Evolutionary conservation across 352 stramenopile genomes (phyloP), one percentile per base, ranked within the genome.

Genomic region (Paralagenidium karlingii): DNA sequence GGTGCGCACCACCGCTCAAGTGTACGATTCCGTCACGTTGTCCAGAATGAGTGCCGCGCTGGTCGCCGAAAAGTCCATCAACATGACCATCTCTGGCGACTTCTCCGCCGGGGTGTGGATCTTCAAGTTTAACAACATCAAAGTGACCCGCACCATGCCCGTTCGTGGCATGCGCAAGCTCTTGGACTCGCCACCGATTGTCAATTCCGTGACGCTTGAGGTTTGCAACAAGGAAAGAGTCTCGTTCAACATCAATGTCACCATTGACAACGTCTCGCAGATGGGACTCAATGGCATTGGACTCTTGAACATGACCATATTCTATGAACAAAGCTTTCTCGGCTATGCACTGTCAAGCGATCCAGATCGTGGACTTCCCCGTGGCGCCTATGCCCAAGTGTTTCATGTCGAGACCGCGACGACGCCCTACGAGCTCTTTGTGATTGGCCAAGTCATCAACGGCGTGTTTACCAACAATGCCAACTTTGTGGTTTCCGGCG

Each of bases 271-370:
- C 48, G 47, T 58, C 40, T 49, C 58, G 15, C 37, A 53, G 24
- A 58, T 82, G 42, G 65, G 65, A 9, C 43, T 82, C 16, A 47
- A 74, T 32, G 63, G 69, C 45, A 61, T 86, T 21, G 73, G 67
- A 28, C 47, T 55, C 32, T 62, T 86, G 33, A 86, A 83, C 47
- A 46, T 86, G 47, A 81, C 55, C 13, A 44, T 86, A 24, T 82
- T 82, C 60, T 79, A 70, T 48, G 45, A 53, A 10, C 39, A 76
- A 26, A 54, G 60, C 20, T 86, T 79, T 48, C 44, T 86, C 25
- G 71, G 71, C 15, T 78, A 81, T 43, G 64, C 65, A 2, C 28
- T 74, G 25, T 78, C 68, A 33, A 40, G 47, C 8, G 51, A 65
- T 24, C 53, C 63, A 8, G 41, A 63, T 31, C 37, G 67, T 26